Evolutionary conservation across 345 rosid species (phyloP).

Genomic region (Clarkia xantiana): DNA sequence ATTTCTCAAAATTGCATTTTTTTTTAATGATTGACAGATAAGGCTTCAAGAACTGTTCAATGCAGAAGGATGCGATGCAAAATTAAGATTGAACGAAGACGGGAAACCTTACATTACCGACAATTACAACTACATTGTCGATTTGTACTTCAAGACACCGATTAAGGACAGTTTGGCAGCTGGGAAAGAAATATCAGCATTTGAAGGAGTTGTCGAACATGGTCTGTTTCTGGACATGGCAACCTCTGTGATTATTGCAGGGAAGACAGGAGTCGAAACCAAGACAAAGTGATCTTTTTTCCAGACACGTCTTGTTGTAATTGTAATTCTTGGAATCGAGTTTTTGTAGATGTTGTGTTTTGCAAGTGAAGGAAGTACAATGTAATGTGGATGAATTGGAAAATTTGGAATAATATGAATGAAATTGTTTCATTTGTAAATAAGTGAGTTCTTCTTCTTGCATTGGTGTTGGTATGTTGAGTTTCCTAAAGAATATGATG

Average conservation of each 20-base stretch:
- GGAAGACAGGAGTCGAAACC: slow-evolving; percentile 64
- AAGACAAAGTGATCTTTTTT: slow-evolving; percentile 46
- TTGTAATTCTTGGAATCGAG: too few species aligned
- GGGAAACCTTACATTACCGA: slow-evolving; percentile 85
- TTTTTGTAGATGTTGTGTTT: too few species aligned
- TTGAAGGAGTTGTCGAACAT: slow-evolving; percentile 95
- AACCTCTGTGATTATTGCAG: slow-evolving; percentile 83
- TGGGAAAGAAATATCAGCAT: slow-evolving; percentile 57
- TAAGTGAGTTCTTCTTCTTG: background rate
- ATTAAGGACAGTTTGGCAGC: slow-evolving; percentile 64
- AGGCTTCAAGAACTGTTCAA: slow-evolving; percentile 57
- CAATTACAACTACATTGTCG: slow-evolving; percentile 72
- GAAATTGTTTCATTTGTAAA: background rate
- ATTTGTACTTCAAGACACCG: slow-evolving; percentile 74
- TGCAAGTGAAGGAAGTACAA: background rate
- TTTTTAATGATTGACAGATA: too few species aligned
- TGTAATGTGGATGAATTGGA: background rate
- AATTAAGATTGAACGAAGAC: slow-evolving; percentile 41
- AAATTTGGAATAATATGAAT: background rate
- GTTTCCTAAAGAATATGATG: background rate
- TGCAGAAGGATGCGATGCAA: slow-evolving; percentile 59
- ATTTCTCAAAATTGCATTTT: too few species aligned
- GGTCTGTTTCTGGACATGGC: slow-evolving; percentile 93
- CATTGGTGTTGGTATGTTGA: too few species aligned
- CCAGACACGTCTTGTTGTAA: too few species aligned